A percentile compares a stretch with the other conserved stretches of the same genome.
Conservation (phyloP, 208 protist species). For the Crithidia thermophila region DNA sequence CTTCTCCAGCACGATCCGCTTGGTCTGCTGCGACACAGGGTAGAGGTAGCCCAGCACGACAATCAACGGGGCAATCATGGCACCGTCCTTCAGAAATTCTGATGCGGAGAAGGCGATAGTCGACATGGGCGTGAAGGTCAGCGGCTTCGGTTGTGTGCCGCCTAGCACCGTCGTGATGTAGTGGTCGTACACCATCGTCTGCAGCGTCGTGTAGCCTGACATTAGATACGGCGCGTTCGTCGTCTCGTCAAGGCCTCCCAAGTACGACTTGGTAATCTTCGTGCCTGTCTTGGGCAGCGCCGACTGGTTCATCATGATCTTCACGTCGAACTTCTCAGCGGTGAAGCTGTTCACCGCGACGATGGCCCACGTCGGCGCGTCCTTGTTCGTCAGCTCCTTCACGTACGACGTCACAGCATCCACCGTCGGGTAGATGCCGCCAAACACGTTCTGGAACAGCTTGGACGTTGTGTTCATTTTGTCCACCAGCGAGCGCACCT, state of each 20-base stretch:
- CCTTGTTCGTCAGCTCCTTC: not conserved
- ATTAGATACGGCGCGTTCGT: conserved; percentile 23
- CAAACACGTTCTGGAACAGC: conserved; percentile 52
- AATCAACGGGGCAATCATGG: conserved; percentile 32
- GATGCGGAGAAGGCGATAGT: conserved; percentile 34
- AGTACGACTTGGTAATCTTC: conserved; percentile 27
- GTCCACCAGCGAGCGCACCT: conserved; percentile 36
- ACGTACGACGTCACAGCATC: conserved; percentile 16
- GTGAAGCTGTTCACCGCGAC: conserved; percentile 45
- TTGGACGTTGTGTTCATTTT: conserved; percentile 29
- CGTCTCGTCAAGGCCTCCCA: conserved; percentile 4
- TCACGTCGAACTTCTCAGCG: conserved; percentile 40
- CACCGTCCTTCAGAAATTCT: conserved; percentile 38
- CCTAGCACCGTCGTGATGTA: conserved; percentile 24
- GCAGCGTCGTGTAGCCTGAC: conserved; percentile 64
- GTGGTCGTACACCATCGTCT: conserved; percentile 45
- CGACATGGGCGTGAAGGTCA: conserved; percentile 49
- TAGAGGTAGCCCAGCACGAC: conserved; percentile 77
- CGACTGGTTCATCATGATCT: conserved; percentile 46
- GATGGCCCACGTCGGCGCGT: conserved; percentile 48
- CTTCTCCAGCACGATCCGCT: conserved; percentile 79
- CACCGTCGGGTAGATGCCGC: conserved; percentile 29
- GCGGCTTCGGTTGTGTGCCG: not conserved
- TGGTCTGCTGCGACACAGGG: conserved; percentile 65
- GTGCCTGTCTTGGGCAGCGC: conserved; percentile 27